Percentiles rank a stretch among this genome's conserved stretches.
Evolutionary conservation across 148 eudicot genomes (phyloP).

Genomic region (Talinum fruticosum): DNA sequence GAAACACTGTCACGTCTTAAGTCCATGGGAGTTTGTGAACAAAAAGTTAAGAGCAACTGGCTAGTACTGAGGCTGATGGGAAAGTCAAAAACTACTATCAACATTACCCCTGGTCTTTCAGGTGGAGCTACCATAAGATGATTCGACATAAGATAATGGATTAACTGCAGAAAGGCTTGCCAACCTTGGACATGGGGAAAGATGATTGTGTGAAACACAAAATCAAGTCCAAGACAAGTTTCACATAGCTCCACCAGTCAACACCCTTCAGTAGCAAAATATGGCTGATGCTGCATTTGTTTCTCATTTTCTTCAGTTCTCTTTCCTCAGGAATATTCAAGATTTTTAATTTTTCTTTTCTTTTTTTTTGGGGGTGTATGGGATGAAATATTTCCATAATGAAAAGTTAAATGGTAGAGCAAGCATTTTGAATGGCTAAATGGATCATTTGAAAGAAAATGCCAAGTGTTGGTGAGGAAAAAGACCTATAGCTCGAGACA

Average conservation of each 20-base stretch:
- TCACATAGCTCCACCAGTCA: neutral
- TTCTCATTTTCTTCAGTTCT: neutral
- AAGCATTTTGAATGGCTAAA: neutral
- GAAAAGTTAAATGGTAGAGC: neutral
- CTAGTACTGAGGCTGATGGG: neutral
- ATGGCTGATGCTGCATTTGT: neutral
- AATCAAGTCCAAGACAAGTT: neutral
- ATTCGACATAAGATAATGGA: too few relatives aligned
- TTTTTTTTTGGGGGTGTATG: neutral
- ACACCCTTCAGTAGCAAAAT: neutral
- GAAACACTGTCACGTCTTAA: too few relatives aligned
- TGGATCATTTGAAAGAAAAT: slow-evolving; percentile 4
- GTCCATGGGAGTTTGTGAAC: neutral
- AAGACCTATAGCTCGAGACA: slow-evolving; percentile 80
- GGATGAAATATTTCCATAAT: neutral
- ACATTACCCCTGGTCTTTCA: neutral
- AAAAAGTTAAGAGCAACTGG: neutral
- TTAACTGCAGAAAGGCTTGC: neutral
- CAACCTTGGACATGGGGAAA: neutral
- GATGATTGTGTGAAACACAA: neutral
- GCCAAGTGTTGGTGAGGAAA: slow-evolving; percentile 9
- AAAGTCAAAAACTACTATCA: neutral
- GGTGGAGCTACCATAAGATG: too few relatives aligned
- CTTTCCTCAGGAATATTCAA: neutral
- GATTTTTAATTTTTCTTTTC: neutral